Base-by-base conservation (phyloP, 345 rosid species). In the Euphorbia tirucalli region DNA sequence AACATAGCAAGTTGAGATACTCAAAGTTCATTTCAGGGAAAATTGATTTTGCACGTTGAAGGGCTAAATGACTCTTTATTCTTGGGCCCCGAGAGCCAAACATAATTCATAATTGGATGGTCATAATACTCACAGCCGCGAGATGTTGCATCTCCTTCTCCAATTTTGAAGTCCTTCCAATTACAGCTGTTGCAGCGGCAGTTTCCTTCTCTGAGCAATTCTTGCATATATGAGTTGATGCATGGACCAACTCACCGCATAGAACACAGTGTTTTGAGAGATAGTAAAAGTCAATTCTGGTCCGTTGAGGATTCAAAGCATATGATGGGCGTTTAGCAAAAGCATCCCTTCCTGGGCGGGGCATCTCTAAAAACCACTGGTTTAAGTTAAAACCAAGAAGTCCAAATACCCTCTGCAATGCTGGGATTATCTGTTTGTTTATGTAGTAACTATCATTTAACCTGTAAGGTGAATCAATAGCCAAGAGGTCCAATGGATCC, bases 91-190 rank as follows among this genome's bases (percentile, higher is more conserved):
- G 32, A 32, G 61, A 55, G 49, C 52, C 39, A 7, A 39, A 28
- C 55, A 52, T 13, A 69, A 69, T 31, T 39, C 57, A 18, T 37
- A 62, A 68, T 60, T 61, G 31, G 44, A 60, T 31, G 28, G 27
- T 11, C 5, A 55, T 1, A 37, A 70, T 74, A 84, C 95, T 90
- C 66, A 89, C 97, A 49, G 89, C 87, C 68, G 86, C 88, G 28
- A 95, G 92, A 81, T 89, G 97, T 32, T 89, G 97, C 89, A 92
- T 90, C 78, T 92, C 97, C 78, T 71, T 82, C 85, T 95, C 97
- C 77, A 90, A 13, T 72, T 90, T 95, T 5, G 93, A 88, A 22
- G 97, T 89, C 83, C 87, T 95, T 79, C 97, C 91, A 69, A 77
- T 74, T 31, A 87, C 66, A 75, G 90, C 92, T 28, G 88, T 73